Base-by-base conservation (phyloP, 768 basidiomycete genomes). In the Russula vinacea region DNA sequence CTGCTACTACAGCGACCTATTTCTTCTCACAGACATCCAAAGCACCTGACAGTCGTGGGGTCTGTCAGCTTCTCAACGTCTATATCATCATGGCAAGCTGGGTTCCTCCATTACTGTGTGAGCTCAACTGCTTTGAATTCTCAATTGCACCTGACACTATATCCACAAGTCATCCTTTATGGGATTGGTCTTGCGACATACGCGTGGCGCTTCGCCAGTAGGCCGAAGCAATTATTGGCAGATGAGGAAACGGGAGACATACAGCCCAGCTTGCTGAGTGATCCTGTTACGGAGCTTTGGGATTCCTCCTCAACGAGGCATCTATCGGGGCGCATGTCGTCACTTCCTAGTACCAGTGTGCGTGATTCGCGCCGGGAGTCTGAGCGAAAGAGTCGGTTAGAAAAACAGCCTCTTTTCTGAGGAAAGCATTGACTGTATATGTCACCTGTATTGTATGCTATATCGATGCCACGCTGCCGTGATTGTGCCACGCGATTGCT, bases 1-100 rank as follows among this genome's bases (percentile, higher is more conserved):
- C 19, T 45, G n/a, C 14, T 53, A 22, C 33, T 10, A 17, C 13
- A 17, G 58, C 9, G 13, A 7, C 44, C 29, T 49, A 13, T 19
- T 24, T 22, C 32, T 29, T 2, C 53, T 58, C 8, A 60, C 22
- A 14, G 17, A 29, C 24, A 45, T 60, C 29, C 7, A 56, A 56
- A 82, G 81, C 76, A 58, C 69, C 74, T 11, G 76, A 80, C 65
- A 73, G 78, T 50, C 71, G 74, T 57, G 78, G 75, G 11, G 71
- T 79, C n/a, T 87, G 85, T 69, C 74, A 74, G 58, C 71, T 83
- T 10, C 73, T 84, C 42, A 78, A 79, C 60, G 69, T 79, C 6
- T 84, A 78, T 66, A 79, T 84, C 40, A 62, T 83, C 56, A 68
- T 83, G 1, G 78, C 76, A 47, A 82, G 78, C 67, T 87, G 85